Base-by-base conservation (phyloP, 73 alveolate species). In the Stentor roeselii region DNA sequence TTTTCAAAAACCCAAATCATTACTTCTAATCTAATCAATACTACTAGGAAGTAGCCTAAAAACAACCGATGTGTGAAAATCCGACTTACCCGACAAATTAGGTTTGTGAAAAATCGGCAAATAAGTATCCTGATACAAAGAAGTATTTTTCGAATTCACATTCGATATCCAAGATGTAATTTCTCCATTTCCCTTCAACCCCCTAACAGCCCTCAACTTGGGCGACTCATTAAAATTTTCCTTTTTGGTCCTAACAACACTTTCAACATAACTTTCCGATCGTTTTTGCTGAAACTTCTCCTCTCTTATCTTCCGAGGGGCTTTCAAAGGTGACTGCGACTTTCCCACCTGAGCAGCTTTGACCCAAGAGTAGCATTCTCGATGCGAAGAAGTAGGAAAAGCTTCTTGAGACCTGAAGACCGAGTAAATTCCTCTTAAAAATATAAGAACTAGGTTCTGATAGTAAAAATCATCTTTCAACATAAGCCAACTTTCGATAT, bases 351-450 rank as follows among this genome's bases (percentile, higher is more conserved):
- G 6, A 21, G 6, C 67, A 50, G 6, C 21, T 50, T 50, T 50
- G 6, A 50, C 67, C 42, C 80, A 67, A 40, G n/a, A 21, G 34
- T 30, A 67, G 41, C 41, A 21, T 34, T 67, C 80, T 30, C 37
- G n/a, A 21, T 67, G 80, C 42, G 37, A 21, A 67, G 50, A 30
- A 34, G 21, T 67, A 21, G 80, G 80, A 67, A 67, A 27, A n/a
- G n/a, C n/a, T 2, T 27, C 27, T 67, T 67, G 80, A 34, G 37
- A 27, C 41, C 34, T 67, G 2, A 40, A 36, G 27, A 67, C 80
- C 11, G 80, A 67, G 41, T 67, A 32, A 21, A 67, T 21, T 0
- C 80, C 80, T 34, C 80, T 67, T 15, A 67, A 40, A 67, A 32
- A 21, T 21, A 11, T 32, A 21, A 67, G 42, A 36, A 67, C 34